phyloP scores from a whole-genome alignment of 1,139 yeast genomes.

The Geotrichum carabidarum region DNA sequence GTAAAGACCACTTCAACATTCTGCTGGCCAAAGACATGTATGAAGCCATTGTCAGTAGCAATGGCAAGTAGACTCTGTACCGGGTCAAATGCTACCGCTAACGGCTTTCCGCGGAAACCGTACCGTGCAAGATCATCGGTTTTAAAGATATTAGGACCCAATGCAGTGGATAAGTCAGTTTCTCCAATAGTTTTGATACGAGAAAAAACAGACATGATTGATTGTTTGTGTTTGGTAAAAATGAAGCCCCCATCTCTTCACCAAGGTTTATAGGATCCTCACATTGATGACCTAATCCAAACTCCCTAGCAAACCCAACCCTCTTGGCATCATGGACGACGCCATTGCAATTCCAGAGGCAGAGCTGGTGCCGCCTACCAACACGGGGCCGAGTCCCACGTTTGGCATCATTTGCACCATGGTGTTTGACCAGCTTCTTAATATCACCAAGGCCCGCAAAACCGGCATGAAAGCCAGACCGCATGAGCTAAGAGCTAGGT shows the following conservation, averaged over 20 bases:
- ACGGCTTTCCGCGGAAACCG: constrained; percentile 56
- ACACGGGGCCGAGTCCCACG: constrained; percentile 41
- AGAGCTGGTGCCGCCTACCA: constrained; percentile 29
- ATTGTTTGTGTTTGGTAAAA: neutral
- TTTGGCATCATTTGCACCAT: constrained; percentile 39
- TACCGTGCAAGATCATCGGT: constrained; percentile 42
- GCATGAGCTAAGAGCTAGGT: constrained; percentile 33
- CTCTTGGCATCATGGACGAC: neutral
- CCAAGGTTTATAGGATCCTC: no score
- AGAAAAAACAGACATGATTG: constrained; percentile 39
- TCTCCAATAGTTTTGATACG: constrained; percentile 40
- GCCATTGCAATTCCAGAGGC: constrained; percentile 1
- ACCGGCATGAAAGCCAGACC: constrained; percentile 26
- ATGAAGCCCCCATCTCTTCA: no score
- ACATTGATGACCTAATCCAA: no score
- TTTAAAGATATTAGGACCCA: constrained; percentile 38
- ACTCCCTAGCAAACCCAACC: constrained; percentile 6
- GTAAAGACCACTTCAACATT: constrained; percentile 67
- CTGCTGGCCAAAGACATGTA: constrained; percentile 79
- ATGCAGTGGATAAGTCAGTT: constrained; percentile 33
- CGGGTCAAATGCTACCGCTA: constrained; percentile 76
- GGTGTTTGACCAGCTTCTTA: constrained; percentile 28
- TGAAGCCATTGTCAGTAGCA: constrained; percentile 63
- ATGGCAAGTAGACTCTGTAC: constrained; percentile 81
- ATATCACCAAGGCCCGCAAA: constrained; percentile 22